phyloP scores from a whole-genome alignment of 345 rosid species.

The Odontarrhena argentea region DNA sequence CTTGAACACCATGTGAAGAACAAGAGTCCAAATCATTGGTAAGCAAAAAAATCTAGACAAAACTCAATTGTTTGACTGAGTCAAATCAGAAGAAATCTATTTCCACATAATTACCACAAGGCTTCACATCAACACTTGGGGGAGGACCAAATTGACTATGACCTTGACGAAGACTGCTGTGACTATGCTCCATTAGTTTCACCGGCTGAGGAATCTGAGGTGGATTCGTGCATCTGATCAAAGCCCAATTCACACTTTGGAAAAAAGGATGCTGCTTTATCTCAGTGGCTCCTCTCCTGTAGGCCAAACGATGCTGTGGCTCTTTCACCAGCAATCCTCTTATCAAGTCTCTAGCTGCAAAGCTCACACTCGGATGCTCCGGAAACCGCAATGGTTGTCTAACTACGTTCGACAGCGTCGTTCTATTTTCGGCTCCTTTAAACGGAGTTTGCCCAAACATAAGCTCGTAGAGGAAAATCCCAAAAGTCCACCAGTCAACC shows the following conservation, averaged over 20 bases:
- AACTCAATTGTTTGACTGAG: not conserved
- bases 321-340: slow-evolving; percentile 80
- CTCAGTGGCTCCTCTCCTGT: slow-evolving; percentile 81
- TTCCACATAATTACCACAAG: slow-evolving; percentile 68
- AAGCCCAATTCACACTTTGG: slow-evolving; percentile 80
- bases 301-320: slow-evolving; percentile 75
- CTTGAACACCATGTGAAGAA: slow-evolving; percentile 7
- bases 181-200: slow-evolving; percentile 33
- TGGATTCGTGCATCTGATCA: slow-evolving; percentile 76
- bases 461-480: slow-evolving; percentile 82
- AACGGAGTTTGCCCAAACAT: slow-evolving; percentile 83
- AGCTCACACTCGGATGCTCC: slow-evolving; percentile 70
- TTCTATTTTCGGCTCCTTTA: slow-evolving; percentile 66
- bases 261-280: slow-evolving; percentile 84
- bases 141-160: slow-evolving; percentile 28
- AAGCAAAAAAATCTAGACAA: slow-evolving; percentile 21
- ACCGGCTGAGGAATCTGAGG: slow-evolving; percentile 65
- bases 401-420: slow-evolving; percentile 71
- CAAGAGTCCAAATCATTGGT: slow-evolving; percentile 20
- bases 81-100: slow-evolving; percentile 70
- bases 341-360: slow-evolving; percentile 76
- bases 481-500: slow-evolving; percentile 95
- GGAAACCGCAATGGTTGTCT: slow-evolving; percentile 78
- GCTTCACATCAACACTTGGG: slow-evolving; percentile 50
- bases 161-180: slow-evolving; percentile 18